phyloP scores from a whole-genome alignment of 371 early-diverging fungal genomes.

The Rhizopus sp. region DNA sequence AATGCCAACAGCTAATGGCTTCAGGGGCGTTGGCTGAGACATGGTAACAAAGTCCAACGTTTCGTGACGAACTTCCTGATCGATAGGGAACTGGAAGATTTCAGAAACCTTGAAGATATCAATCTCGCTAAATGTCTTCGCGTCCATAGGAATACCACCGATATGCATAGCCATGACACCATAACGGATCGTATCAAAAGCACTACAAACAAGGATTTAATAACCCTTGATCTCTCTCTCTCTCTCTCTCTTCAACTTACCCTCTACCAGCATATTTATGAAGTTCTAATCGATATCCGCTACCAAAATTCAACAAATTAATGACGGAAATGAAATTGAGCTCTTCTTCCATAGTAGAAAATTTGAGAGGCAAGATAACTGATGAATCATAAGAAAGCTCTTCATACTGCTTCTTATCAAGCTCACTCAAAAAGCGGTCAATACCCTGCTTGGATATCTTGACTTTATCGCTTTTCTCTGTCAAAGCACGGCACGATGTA shows the following conservation, averaged over 20 bases:
- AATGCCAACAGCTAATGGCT: constrained; percentile 68
- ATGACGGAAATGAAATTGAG: constrained; percentile 73
- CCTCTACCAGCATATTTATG: constrained; percentile 65
- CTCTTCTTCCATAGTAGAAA: constrained; percentile 71
- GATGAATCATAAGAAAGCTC: constrained; percentile 53
- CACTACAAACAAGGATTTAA: constrained; percentile 28
- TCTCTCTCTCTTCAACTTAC: constrained; percentile 23
- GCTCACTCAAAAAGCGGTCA: constrained; percentile 22
- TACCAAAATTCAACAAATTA: constrained; percentile 72
- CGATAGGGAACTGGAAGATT: constrained; percentile 65
- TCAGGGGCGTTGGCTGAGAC: constrained; percentile 64
- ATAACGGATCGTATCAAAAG: constrained; percentile 77
- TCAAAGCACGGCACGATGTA: constrained; percentile 29
- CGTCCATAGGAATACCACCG: constrained; percentile 48
- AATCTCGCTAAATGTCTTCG: constrained; percentile 45
- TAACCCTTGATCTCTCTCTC: background rate
- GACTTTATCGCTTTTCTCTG: constrained; percentile 28
- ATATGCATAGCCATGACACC: constrained; percentile 87
- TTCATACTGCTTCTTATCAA: constrained; percentile 36
- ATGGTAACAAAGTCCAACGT: constrained; percentile 67
- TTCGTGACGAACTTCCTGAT: constrained; percentile 57
- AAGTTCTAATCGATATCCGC: constrained; percentile 69
- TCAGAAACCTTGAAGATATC: constrained; percentile 53
- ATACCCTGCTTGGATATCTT: constrained; percentile 34
- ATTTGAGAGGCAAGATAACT: constrained; percentile 72